Evolutionary conservation across 192 early-diverging fungal genomes (phyloP).

Genomic region (Backusella liffmaniae): DNA sequence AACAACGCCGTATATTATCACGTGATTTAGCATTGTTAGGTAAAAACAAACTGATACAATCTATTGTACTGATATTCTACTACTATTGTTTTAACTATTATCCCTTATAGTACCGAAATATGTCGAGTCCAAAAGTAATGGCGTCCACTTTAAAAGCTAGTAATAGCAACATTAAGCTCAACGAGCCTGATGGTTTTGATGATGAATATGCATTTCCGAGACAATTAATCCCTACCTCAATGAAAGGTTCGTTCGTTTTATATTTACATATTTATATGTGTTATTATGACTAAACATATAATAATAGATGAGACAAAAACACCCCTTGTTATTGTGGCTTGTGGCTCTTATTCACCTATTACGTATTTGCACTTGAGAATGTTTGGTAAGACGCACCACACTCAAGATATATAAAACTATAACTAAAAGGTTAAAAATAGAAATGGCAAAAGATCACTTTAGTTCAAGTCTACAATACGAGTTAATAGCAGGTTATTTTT

Average conservation of each 20-base stretch:
- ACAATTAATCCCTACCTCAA: slow-evolving; percentile 13
- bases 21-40: background rate
- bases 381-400: slow-evolving; percentile 75
- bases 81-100: slow-evolving; percentile 17
- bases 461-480: slow-evolving; percentile 72
- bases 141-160: slow-evolving; percentile 17
- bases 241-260: slow-evolving; percentile 21
- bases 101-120: background rate
- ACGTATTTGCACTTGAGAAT: slow-evolving; percentile 97
- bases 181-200: slow-evolving; percentile 6
- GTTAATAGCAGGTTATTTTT: slow-evolving; percentile 94
- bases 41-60: background rate
- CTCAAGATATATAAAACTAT: background rate
- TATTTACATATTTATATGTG: background rate
- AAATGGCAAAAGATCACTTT: slow-evolving; percentile 95
- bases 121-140: slow-evolving; percentile 28
- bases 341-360: slow-evolving; percentile 96
- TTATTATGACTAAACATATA: slow-evolving; percentile 26
- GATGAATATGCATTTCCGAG: slow-evolving; percentile 30
- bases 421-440: slow-evolving; percentile 36
- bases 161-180: background rate
- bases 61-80: background rate
- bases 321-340: slow-evolving; percentile 91
- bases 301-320: slow-evolving; percentile 59
- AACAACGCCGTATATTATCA: background rate